These are phyloP conservation scores for Diutina scorzettiae DNA, from an alignment of 1,139 yeast species.

Conservation along the genomic window DNA sequence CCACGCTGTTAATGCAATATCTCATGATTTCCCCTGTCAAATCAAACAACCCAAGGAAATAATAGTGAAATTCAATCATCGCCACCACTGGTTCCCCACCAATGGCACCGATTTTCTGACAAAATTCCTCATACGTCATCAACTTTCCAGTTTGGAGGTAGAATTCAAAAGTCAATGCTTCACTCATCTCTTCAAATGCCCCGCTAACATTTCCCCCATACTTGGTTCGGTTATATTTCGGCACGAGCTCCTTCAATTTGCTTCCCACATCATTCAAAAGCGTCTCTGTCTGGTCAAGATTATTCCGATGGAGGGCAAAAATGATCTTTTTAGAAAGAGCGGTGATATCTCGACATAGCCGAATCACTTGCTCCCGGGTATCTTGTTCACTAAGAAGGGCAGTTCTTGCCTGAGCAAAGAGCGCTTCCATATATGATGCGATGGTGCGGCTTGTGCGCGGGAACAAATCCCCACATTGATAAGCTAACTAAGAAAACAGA, in stretches of 20 bases:
- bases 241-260: conserved; percentile 7
- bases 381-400: conserved; percentile 13
- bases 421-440: conserved; percentile 5
- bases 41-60: conserved; percentile 28
- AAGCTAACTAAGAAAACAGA: background rate
- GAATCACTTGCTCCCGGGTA: conserved; percentile 24
- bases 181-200: conserved; percentile 26
- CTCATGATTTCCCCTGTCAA: conserved; percentile 34
- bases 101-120: conserved; percentile 9
- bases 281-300: conserved; percentile 9
- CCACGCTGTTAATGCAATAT: conserved; percentile 14
- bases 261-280: conserved; percentile 7
- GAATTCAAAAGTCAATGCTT: conserved; percentile 24
- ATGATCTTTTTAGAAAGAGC: conserved; percentile 27
- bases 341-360: conserved; percentile 25
- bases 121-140: conserved; percentile 12
- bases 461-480: background rate
- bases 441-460: too few relatives aligned
- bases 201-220: conserved; percentile 16
- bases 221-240: conserved; percentile 8
- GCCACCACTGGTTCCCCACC: background rate
- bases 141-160: conserved; percentile 14
- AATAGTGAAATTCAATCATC: conserved; percentile 15
- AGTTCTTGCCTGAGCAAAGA: background rate
- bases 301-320: conserved; percentile 23